Conservation (phyloP, 371 early-diverging fungal genomes). For the Apophysomyces sp. region DNA sequence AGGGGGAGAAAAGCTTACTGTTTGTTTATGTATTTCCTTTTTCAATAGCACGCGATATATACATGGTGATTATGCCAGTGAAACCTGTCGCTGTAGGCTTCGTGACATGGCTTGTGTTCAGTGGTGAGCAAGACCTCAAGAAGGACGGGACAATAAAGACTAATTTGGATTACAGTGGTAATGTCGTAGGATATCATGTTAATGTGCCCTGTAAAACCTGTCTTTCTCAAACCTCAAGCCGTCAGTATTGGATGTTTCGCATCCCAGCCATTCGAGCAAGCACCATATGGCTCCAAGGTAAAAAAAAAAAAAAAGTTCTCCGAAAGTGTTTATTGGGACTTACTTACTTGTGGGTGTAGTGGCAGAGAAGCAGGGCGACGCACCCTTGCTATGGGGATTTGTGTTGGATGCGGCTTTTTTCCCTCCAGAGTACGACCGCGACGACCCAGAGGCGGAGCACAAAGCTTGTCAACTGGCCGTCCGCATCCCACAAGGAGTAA, state of each 20-base stretch:
- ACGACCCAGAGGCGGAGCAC: constrained; percentile 26
- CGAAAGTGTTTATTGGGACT: background rate
- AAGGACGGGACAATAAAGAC: background rate
- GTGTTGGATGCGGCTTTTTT: constrained; percentile 22
- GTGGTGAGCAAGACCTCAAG: constrained; percentile 24
- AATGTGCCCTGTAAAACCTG: constrained; percentile 45
- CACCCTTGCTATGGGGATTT: constrained; percentile 44
- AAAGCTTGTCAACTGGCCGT: constrained; percentile 38
- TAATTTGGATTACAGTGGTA: constrained; percentile 25
- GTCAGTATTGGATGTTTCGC: constrained; percentile 51
- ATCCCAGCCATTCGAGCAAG: constrained; percentile 21
- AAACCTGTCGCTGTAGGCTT: constrained; percentile 38
- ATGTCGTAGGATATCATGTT: constrained; percentile 44
- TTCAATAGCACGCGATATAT: constrained; percentile 19
- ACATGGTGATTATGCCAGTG: constrained; percentile 40
- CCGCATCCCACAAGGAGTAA: constrained; percentile 18
- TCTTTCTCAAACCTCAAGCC: constrained; percentile 33
- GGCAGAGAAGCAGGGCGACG: constrained; percentile 13
- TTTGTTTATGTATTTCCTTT: background rate
- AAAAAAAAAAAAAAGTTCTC: too few species aligned
- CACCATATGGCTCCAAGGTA: constrained; percentile 29
- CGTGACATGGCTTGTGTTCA: constrained; percentile 37
- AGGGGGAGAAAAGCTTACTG: background rate
- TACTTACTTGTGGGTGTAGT: constrained; percentile 1
- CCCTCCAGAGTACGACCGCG: constrained; percentile 2